phyloP scores from a whole-genome alignment of 1,284 basidiomycete genomes.

The Ustilago curta region DNA sequence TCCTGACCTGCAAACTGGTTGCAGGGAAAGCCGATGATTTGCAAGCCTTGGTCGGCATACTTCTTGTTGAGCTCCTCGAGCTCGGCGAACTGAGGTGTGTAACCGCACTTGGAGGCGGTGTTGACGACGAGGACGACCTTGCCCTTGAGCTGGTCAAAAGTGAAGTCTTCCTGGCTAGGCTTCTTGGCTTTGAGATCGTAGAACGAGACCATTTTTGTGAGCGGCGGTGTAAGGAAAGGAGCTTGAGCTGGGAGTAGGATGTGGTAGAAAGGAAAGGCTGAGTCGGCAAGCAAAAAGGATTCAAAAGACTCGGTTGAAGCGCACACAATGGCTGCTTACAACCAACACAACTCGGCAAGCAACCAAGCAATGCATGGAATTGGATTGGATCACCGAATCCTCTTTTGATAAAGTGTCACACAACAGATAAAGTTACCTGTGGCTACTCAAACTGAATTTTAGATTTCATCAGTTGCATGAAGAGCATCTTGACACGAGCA shows the following conservation, averaged over 20 bases:
- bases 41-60: constrained; percentile 80
- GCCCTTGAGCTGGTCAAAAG: constrained; percentile 70
- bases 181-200: constrained; percentile 66
- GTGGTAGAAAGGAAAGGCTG: background rate
- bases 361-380: too few relatives aligned
- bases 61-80: constrained; percentile 86
- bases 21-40: constrained; percentile 89
- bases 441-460: too few relatives aligned
- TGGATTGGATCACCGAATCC: too few relatives aligned
- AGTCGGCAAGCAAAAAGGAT: background rate
- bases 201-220: constrained; percentile 60
- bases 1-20: constrained; percentile 78
- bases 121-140: constrained; percentile 74
- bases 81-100: constrained; percentile 82
- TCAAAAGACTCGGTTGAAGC: background rate
- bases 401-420: too few relatives aligned
- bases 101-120: constrained; percentile 76
- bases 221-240: background rate
- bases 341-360: constrained; percentile 1
- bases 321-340: background rate
- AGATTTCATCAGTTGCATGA: too few relatives aligned
- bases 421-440: too few relatives aligned
- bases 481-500: too few relatives aligned
- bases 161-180: constrained; percentile 56
- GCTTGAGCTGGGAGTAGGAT: background rate